These are phyloP conservation scores for Aspergillus cavernicola DNA, from an alignment of 495 filamentous ascomycete species.

Conservation along the genomic window DNA sequence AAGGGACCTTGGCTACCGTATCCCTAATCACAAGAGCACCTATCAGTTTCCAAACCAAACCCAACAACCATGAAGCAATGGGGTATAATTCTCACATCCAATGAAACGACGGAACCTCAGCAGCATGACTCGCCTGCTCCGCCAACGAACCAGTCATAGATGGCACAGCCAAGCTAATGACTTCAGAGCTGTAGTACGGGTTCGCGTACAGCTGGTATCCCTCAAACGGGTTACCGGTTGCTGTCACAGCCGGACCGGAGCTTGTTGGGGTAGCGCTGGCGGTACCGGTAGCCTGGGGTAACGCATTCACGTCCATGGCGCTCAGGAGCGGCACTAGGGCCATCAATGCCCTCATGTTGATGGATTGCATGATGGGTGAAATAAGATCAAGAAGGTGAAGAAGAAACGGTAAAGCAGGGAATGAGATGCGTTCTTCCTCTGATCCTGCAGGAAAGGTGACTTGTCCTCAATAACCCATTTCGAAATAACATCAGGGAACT, in stretches of 20 bases:
- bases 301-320: constrained; percentile 6
- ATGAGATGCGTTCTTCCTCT: no score
- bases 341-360: constrained; percentile 13
- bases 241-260: constrained; percentile 25
- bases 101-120: constrained; percentile 63
- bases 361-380: constrained; percentile 7
- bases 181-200: constrained; percentile 55
- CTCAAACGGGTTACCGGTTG: constrained; percentile 40
- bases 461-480: neutral
- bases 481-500: neutral
- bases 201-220: constrained; percentile 55
- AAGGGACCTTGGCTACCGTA: constrained; percentile 55
- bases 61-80: neutral
- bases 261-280: neutral
- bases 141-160: constrained; percentile 39
- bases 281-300: constrained; percentile 19
- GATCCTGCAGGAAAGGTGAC: neutral
- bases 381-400: neutral
- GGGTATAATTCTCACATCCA: constrained; percentile 57
- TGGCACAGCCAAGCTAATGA: constrained; percentile 48
- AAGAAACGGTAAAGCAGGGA: neutral
- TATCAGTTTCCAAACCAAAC: neutral
- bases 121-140: constrained; percentile 46
- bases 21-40: constrained; percentile 33
- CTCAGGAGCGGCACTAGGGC: constrained; percentile 12